phyloP scores from a whole-genome alignment of 2,329 filamentous ascomycete genomes.

The Talaromyces sp. region DNA sequence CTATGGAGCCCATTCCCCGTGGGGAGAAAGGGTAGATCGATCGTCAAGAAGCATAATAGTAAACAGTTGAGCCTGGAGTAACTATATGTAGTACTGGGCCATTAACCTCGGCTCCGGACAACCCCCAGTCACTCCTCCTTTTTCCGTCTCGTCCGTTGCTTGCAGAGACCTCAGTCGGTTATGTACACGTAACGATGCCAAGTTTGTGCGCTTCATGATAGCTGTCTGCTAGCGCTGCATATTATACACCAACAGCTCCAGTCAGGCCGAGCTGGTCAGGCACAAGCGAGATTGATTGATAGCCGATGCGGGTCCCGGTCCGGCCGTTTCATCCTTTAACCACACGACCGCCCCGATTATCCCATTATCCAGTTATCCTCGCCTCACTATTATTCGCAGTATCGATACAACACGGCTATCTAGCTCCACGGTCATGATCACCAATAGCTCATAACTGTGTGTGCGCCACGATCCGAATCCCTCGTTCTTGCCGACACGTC shows the following conservation, averaged over 20 bases:
- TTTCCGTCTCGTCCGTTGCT: not conserved
- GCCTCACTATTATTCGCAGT: not conserved
- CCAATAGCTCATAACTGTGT: not conserved
- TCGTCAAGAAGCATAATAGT: not conserved
- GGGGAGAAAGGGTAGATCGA: not conserved
- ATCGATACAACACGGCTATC: not conserved
- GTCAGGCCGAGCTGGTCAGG: not conserved
- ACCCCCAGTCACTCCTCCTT: no score
- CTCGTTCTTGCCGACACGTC: not conserved
- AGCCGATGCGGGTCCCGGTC: not conserved
- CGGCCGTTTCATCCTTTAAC: not conserved
- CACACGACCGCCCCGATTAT: not conserved
- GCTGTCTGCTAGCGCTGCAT: not conserved
- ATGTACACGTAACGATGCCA: not conserved
- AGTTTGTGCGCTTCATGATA: not conserved
- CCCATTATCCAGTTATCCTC: not conserved
- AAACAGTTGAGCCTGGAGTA: not conserved
- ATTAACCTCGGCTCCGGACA: not conserved
- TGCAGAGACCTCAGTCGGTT: not conserved
- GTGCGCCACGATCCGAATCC: not conserved
- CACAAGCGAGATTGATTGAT: not conserved
- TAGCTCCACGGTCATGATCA: not conserved
- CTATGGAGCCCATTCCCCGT: not conserved
- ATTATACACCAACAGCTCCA: not conserved
- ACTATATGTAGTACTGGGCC: not conserved